Conservation (phyloP, 345 rosid species). For the Heritiera littoralis region DNA sequence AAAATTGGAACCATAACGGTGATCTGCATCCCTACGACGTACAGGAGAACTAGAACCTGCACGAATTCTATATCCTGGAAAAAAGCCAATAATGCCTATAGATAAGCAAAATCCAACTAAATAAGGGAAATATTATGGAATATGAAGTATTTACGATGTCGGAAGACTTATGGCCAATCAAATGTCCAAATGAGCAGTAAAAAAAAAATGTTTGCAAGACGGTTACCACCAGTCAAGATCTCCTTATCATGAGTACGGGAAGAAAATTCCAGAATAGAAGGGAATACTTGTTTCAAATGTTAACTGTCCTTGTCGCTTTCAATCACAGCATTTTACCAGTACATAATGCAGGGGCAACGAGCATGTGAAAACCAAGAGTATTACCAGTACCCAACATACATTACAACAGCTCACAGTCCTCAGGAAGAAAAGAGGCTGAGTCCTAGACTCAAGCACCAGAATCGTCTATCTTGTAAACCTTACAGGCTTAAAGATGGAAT, state of each 20-base stretch:
- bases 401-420: constrained; percentile 20
- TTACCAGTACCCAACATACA: constrained; percentile 24
- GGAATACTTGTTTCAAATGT: constrained; percentile 16
- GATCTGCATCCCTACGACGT: constrained; percentile 58
- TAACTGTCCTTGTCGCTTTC: constrained; percentile 29
- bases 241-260: constrained; percentile 27
- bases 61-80: constrained; percentile 75
- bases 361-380: constrained; percentile 24
- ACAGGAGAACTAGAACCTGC: constrained; percentile 81
- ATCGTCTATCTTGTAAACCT: constrained; percentile 31
- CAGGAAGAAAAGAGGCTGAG: constrained; percentile 25
- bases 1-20: constrained; percentile 54
- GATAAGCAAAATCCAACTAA: constrained; percentile 33
- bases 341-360: constrained; percentile 22
- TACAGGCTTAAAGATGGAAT: constrained; percentile 16
- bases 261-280: constrained; percentile 21
- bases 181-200: constrained; percentile 28
- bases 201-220: constrained; percentile 32
- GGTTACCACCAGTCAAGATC: constrained; percentile 32
- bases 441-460: constrained; percentile 29
- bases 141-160: constrained; percentile 21
- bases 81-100: constrained; percentile 35
- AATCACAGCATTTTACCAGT: constrained; percentile 25
- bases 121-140: constrained; percentile 21
- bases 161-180: constrained; percentile 25